A percentile compares a stretch with the other conserved stretches of the same genome.
Conservation (phyloP, 2,329 filamentous ascomycete species). For the Ascochyta pisi region DNA sequence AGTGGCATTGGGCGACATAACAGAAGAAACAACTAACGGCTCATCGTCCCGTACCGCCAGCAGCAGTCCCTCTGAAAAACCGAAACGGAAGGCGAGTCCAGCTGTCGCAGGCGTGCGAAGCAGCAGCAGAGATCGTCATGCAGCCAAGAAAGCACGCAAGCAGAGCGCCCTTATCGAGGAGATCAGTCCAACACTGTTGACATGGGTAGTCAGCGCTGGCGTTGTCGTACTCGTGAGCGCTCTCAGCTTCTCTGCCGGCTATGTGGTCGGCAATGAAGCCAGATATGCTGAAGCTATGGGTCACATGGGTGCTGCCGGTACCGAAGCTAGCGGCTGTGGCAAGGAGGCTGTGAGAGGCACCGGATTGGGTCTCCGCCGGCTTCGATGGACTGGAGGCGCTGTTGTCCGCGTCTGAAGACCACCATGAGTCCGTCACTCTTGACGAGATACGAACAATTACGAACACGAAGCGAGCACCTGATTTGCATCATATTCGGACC, state of each 20-base stretch:
- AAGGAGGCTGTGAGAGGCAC: conserved; percentile 43
- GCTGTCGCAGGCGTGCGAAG: conserved; percentile 43
- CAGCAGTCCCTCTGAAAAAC: conserved; percentile 45
- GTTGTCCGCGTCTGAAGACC: conserved; percentile 19
- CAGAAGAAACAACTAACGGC: conserved; percentile 36
- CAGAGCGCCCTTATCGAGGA: conserved; percentile 46
- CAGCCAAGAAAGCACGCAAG: conserved; percentile 53
- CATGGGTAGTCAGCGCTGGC: conserved; percentile 70
- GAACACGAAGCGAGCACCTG: conserved; percentile 3
- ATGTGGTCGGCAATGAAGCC: conserved; percentile 66
- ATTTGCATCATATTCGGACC: conserved; percentile 1
- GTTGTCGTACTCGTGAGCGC: conserved; percentile 70
- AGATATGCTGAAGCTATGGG: conserved; percentile 59
- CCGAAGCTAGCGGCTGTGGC: conserved; percentile 42
- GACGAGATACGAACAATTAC: neutral
- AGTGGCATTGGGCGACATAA: conserved; percentile 58
- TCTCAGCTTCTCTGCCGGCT: conserved; percentile 70
- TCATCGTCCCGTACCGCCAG: conserved; percentile 38
- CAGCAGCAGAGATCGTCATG: conserved; percentile 54
- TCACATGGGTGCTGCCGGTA: conserved; percentile 37
- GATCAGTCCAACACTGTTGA: conserved; percentile 66
- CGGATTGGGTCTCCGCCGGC: conserved; percentile 40
- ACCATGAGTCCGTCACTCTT: neutral
- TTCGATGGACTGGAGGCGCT: conserved; percentile 41
- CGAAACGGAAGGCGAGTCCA: conserved; percentile 55